phyloP scores from a whole-genome alignment of 208 protist species.

The Wallacemonas rigidus region DNA sequence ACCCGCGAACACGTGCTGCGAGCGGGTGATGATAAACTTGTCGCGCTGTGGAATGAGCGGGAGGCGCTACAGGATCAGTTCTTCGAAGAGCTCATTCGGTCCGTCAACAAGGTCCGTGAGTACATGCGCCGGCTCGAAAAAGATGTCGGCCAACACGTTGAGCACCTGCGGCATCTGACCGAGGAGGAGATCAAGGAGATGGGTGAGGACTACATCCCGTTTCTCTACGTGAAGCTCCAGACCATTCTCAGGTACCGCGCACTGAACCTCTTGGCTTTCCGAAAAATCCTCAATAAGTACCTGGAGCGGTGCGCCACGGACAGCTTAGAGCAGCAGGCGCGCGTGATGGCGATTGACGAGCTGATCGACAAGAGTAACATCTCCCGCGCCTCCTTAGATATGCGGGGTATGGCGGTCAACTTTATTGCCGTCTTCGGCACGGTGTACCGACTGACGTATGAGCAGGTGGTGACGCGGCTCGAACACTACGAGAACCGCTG shows the following conservation, averaged over 20 bases:
- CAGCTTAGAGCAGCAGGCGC: conserved; percentile 65
- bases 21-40: conserved; percentile 23
- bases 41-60: conserved; percentile 30
- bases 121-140: conserved; percentile 56
- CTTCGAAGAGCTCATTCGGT: conserved; percentile 61
- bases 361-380: conserved; percentile 56
- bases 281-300: conserved; percentile 84
- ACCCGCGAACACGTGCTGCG: conserved; percentile 13
- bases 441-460: conserved; percentile 69
- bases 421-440: conserved; percentile 80
- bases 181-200: conserved; percentile 61
- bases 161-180: conserved; percentile 51
- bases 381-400: conserved; percentile 53
- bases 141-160: conserved; percentile 33
- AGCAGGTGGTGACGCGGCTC: conserved; percentile 49
- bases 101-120: conserved; percentile 61
- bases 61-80: conserved; percentile 50
- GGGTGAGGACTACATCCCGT: conserved; percentile 50
- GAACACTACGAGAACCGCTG: conserved; percentile 48
- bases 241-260: conserved; percentile 66
- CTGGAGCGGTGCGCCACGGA: conserved; percentile 75
- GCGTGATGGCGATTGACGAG: conserved; percentile 47
- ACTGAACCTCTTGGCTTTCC: conserved; percentile 75
- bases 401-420: conserved; percentile 57
- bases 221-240: conserved; percentile 70